A percentile compares a stretch with the other conserved stretches of the same genome.
phyloP scores from a whole-genome alignment of 345 rosid genomes.

The Aegle marmelos region DNA sequence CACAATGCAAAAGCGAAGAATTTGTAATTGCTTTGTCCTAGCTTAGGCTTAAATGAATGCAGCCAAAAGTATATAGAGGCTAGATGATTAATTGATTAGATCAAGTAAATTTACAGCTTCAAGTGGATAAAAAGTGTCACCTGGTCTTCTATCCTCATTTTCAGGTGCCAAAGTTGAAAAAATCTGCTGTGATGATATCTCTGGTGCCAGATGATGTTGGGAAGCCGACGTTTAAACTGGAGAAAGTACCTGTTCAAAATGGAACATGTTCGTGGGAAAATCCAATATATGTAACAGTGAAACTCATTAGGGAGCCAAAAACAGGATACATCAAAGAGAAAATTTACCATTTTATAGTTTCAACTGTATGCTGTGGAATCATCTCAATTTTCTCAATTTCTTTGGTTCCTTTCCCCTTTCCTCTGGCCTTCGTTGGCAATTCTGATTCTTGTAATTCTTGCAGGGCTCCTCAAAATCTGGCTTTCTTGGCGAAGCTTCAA shows the following conservation, averaged over 20 bases:
- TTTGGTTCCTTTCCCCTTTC: background rate
- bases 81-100: background rate
- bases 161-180: conserved; percentile 86
- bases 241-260: conserved; percentile 64
- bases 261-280: conserved; percentile 88
- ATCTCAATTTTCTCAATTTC: background rate
- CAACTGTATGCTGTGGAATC: conserved; percentile 46
- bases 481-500: conserved; percentile 84
- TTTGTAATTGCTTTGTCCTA: background rate
- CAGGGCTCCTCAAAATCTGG: conserved; percentile 87
- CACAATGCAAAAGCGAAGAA: background rate
- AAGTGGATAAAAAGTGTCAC: conserved; percentile 13
- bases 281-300: conserved; percentile 75
- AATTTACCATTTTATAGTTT: conserved; percentile 80
- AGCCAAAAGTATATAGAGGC: background rate
- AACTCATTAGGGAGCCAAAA: conserved; percentile 57
- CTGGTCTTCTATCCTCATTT: conserved; percentile 23
- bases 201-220: conserved; percentile 94
- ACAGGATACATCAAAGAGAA: conserved; percentile 76
- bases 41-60: background rate
- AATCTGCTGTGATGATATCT: conserved; percentile 71
- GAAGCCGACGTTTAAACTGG: conserved; percentile 71
- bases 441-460: conserved; percentile 20
- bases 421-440: background rate
- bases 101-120: background rate